phyloP scores from a whole-genome alignment of 257 asterid genomes.

The Salvia hispanica region DNA sequence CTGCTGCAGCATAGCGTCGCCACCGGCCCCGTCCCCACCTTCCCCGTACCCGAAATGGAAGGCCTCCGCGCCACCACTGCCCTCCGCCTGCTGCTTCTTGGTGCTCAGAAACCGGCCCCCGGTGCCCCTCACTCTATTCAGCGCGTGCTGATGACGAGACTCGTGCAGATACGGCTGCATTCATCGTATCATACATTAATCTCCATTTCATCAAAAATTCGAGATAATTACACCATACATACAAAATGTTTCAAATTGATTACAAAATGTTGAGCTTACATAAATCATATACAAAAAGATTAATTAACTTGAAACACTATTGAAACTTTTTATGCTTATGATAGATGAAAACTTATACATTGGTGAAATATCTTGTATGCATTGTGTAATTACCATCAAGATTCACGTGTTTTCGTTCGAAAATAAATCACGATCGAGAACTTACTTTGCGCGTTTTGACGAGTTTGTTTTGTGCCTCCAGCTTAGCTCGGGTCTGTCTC shows the following conservation, averaged over 20 bases:
- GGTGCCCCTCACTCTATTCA: conserved; percentile 83
- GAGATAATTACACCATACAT: too few species aligned
- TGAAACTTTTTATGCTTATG: too few species aligned
- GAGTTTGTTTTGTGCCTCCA: conserved; percentile 91
- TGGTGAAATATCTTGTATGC: too few species aligned
- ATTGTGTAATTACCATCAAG: too few species aligned
- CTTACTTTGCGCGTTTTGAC: conserved; percentile 79
- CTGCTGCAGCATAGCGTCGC: conserved; percentile 39
- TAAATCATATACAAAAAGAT: too few species aligned
- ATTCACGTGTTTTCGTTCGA: too few species aligned
- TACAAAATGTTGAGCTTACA: too few species aligned
- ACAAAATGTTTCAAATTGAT: too few species aligned
- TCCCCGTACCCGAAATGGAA: conserved; percentile 29
- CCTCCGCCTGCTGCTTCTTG: conserved; percentile 56
- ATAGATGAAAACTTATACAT: too few species aligned
- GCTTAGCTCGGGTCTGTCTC: conserved; percentile 90
- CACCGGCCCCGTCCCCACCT: conserved; percentile 26
- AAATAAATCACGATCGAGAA: neutral
- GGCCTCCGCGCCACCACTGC: conserved; percentile 14
- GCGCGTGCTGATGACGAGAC: conserved; percentile 93
- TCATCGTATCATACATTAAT: too few species aligned
- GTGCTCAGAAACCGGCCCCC: conserved; percentile 96
- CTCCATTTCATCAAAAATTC: too few species aligned
- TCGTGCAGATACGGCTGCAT: conserved; percentile 96
- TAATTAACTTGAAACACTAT: too few species aligned